Evolutionary conservation across 2,329 filamentous ascomycete species (phyloP).

Genomic region (Epichloe sibirici): DNA sequence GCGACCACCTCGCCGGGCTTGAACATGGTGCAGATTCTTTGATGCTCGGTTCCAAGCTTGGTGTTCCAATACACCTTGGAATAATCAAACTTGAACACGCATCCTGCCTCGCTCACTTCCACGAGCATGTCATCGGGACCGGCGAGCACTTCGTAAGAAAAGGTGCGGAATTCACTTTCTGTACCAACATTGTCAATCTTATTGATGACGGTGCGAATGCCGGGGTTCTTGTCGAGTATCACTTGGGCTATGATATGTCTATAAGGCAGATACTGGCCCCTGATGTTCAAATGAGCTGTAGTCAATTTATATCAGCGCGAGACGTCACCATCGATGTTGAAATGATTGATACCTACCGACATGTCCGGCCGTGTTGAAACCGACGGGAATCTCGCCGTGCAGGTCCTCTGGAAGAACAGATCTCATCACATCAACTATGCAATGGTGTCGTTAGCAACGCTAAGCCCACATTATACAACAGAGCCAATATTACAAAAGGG

Average conservation of each 20-base stretch:
- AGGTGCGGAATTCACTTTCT: conserved; percentile 79
- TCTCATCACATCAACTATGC: conserved; percentile 64
- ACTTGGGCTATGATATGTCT: conserved; percentile 78
- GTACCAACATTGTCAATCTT: conserved; percentile 82
- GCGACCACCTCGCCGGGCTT: conserved; percentile 76
- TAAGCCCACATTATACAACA: conserved; percentile 10
- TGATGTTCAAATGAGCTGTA: conserved; percentile 77
- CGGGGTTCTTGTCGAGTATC: conserved; percentile 77
- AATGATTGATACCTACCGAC: conserved; percentile 45
- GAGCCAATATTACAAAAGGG: background rate
- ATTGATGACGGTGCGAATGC: conserved; percentile 83
- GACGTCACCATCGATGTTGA: background rate
- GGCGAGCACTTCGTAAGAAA: conserved; percentile 79
- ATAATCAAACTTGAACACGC: conserved; percentile 87
- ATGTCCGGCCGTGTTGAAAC: conserved; percentile 83
- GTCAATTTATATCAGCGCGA: conserved; percentile 1
- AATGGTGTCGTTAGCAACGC: background rate
- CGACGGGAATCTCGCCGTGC: conserved; percentile 68
- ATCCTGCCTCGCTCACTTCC: conserved; percentile 67
- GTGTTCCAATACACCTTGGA: conserved; percentile 98
- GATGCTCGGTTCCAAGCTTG: conserved; percentile 79
- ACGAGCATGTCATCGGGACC: conserved; percentile 78
- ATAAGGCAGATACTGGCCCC: conserved; percentile 71
- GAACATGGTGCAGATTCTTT: conserved; percentile 65
- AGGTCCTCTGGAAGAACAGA: conserved; percentile 71